Percentiles rank a stretch among this genome's conserved stretches.
phyloP scores from a whole-genome alignment of 768 basidiomycete species.

The Gymnopilus junonius region DNA sequence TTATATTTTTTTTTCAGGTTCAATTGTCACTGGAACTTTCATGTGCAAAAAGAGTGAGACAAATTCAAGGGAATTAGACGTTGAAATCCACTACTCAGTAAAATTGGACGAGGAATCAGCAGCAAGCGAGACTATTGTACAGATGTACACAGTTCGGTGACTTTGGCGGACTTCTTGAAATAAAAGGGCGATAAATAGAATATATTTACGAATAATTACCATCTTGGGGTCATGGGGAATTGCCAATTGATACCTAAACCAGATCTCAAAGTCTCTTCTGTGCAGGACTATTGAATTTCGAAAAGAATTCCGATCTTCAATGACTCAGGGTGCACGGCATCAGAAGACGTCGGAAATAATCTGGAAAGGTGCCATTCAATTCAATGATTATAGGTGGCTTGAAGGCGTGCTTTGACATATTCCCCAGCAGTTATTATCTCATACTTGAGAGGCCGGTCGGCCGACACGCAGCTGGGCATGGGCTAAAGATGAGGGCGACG shows the following conservation, averaged over 20 bases:
- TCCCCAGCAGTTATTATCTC: conserved; percentile 79
- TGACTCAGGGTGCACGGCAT: too few species aligned
- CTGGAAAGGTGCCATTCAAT: too few species aligned
- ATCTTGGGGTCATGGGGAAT: neutral
- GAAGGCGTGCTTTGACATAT: conserved; percentile 75
- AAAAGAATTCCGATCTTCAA: too few species aligned
- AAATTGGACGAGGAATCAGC: conserved; percentile 43
- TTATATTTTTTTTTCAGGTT: conserved; percentile 49
- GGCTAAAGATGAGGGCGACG: conserved; percentile 38
- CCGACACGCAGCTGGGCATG: conserved; percentile 53
- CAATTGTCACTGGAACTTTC: conserved; percentile 79
- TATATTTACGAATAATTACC: neutral
- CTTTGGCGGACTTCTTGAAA: neutral
- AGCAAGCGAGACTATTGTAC: conserved; percentile 55
- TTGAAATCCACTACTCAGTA: conserved; percentile 85
- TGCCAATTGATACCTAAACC: neutral
- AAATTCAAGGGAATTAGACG: conserved; percentile 88
- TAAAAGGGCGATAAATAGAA: neutral
- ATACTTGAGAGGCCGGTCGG: conserved; percentile 57
- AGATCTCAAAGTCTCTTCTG: neutral
- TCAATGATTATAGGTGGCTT: conserved; percentile 62
- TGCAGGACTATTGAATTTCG: neutral
- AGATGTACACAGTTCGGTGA: conserved; percentile 81
- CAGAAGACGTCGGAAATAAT: too few species aligned
- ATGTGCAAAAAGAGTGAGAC: conserved; percentile 76